These are phyloP conservation scores for Globisporangium radiosum DNA, from an alignment of 352 stramenopile genomes.

Conservation along the genomic window DNA sequence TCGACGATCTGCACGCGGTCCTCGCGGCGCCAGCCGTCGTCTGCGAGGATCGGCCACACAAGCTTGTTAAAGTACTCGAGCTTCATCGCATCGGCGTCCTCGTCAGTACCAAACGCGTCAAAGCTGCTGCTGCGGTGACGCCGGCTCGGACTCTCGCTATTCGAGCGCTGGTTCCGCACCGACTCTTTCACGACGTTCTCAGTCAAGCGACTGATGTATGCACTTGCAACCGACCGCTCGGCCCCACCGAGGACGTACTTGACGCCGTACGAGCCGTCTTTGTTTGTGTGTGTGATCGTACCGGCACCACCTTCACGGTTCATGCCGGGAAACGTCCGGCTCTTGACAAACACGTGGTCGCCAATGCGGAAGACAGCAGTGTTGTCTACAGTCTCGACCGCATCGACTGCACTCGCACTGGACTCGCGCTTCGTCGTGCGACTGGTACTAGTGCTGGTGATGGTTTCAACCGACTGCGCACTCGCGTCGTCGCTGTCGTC, in stretches of 20 bases:
- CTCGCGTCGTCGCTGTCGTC: conserved; percentile 4
- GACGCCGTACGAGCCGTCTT: conserved; percentile 69
- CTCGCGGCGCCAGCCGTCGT: conserved; percentile 62
- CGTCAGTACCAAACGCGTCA: neutral
- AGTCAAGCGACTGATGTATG: conserved; percentile 61
- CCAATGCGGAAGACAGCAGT: conserved; percentile 36
- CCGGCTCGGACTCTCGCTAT: conserved; percentile 3
- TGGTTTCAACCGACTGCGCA: neutral
- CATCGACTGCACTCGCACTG: conserved; percentile 9
- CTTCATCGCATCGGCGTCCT: conserved; percentile 23
- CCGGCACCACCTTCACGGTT: conserved; percentile 72
- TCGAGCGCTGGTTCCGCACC: conserved; percentile 43
- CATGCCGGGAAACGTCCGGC: conserved; percentile 67
- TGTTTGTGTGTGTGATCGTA: conserved; percentile 39
- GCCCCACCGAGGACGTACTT: conserved; percentile 80
- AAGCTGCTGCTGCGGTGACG: neutral
- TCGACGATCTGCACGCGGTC: conserved; percentile 49
- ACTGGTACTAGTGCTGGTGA: conserved; percentile 4
- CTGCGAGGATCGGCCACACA: conserved; percentile 69
- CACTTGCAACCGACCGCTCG: conserved; percentile 55
- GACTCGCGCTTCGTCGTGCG: neutral
- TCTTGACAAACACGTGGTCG: conserved; percentile 67
- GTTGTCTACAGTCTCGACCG: neutral
- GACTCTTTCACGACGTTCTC: conserved; percentile 72
- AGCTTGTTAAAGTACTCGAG: conserved; percentile 76